These are phyloP conservation scores for Chlorella sorokiniana DNA, from an alignment of 139 green algal genomes.

Conservation along the genomic window DNA sequence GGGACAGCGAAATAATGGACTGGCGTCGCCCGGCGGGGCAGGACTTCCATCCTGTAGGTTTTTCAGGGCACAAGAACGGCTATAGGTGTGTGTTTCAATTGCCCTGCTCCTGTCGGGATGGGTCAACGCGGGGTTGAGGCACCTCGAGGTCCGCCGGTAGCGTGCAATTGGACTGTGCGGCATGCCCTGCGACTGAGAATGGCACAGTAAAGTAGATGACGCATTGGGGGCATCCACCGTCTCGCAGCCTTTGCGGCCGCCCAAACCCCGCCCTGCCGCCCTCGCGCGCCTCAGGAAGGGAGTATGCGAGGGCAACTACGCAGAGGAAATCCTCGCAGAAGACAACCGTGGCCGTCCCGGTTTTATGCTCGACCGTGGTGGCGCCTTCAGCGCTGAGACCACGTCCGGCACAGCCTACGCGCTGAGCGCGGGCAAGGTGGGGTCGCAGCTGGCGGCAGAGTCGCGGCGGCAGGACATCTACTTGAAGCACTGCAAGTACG, in stretches of 20 bases:
- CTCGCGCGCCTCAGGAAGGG: not conserved
- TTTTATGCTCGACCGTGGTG: constrained; percentile 21
- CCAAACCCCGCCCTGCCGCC: not conserved
- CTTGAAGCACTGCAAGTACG: constrained; percentile 31
- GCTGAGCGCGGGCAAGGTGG: constrained; percentile 7
- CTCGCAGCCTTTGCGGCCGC: too few species aligned
- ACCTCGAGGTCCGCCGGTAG: too few species aligned
- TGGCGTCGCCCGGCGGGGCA: not conserved
- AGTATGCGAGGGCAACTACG: constrained; percentile 19
- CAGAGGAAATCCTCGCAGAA: constrained; percentile 16
- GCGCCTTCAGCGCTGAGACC: not conserved
- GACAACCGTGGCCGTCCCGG: constrained; percentile 1
- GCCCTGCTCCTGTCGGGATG: too few species aligned
- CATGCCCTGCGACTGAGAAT: too few species aligned
- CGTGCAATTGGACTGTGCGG: too few species aligned
- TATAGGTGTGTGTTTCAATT: constrained; percentile 19
- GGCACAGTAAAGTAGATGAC: too few species aligned
- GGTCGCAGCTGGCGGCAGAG: not conserved
- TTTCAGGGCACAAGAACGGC: not conserved
- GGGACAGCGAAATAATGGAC: not conserved
- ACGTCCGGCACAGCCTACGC: not conserved
- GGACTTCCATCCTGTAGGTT: not conserved
- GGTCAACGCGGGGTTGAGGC: too few species aligned
- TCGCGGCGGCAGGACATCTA: constrained; percentile 5
- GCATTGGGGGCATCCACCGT: too few species aligned